These are phyloP conservation scores for Amesomyces nigricolor DNA, from an alignment of 2,329 filamentous ascomycete genomes.

Conservation along the genomic window DNA sequence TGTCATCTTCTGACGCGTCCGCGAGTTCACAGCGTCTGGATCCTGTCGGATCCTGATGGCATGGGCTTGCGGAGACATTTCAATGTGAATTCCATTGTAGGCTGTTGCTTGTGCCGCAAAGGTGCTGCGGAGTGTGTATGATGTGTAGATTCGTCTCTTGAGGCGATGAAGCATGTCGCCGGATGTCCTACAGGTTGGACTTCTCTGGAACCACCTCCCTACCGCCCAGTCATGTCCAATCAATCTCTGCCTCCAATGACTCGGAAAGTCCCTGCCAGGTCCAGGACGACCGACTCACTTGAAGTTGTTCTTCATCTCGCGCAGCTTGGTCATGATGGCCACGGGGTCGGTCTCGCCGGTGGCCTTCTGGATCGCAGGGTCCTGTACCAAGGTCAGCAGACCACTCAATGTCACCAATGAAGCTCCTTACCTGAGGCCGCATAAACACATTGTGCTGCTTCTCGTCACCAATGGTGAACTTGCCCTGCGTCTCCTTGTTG, in stretches of 20 bases:
- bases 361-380: conserved; percentile 75
- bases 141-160: background rate
- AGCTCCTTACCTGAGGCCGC: conserved; percentile 63
- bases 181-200: conserved; percentile 10
- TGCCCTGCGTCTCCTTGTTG: conserved; percentile 85
- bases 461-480: conserved; percentile 95
- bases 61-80: conserved; percentile 29
- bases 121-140: background rate
- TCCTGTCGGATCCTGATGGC: conserved; percentile 20
- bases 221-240: background rate
- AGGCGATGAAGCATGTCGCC: background rate
- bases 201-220: conserved; percentile 17
- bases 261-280: background rate
- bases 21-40: conserved; percentile 22
- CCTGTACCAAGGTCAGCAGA: conserved; percentile 41
- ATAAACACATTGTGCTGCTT: conserved; percentile 98
- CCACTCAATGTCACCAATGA: background rate
- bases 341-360: conserved; percentile 76
- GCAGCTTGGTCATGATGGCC: conserved; percentile 76
- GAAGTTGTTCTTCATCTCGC: conserved; percentile 85
- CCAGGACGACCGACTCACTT: conserved; percentile 41
- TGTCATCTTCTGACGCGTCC: conserved; percentile 27
- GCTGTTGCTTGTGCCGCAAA: background rate
- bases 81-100: background rate
- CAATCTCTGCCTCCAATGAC: conserved; percentile 3